Conservation (phyloP, 2,329 filamentous ascomycete genomes). For the Herpomyces periplanetae region DNA sequence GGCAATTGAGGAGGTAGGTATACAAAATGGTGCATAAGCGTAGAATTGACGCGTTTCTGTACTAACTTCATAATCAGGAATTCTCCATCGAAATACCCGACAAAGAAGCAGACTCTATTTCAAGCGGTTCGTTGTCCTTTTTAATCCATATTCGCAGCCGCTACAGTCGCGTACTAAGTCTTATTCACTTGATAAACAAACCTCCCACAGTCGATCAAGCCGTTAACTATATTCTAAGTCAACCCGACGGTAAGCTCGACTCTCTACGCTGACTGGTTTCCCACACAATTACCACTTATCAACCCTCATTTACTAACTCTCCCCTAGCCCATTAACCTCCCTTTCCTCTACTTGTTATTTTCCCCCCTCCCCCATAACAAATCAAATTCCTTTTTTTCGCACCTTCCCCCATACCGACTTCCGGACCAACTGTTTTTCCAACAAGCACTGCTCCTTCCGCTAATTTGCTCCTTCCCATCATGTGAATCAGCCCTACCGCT, state of each 20-base stretch:
- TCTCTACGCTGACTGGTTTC: not conserved
- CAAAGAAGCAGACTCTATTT: constrained; percentile 75
- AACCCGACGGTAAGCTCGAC: constrained; percentile 41
- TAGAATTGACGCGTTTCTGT: constrained; percentile 17
- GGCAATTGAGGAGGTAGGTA: constrained; percentile 76
- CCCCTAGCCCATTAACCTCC: too few species aligned
- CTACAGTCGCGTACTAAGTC: constrained; percentile 6
- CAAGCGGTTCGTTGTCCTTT: constrained; percentile 28
- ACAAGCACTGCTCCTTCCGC: too few species aligned
- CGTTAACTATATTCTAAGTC: constrained; percentile 63
- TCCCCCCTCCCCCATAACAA: too few species aligned
- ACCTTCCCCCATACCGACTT: too few species aligned
- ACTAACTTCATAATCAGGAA: constrained; percentile 13
- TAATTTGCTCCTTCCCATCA: too few species aligned
- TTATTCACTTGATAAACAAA: not conserved
- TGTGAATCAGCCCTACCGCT: too few species aligned
- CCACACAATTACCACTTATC: too few species aligned
- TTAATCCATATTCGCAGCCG: constrained; percentile 1
- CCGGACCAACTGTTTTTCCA: too few species aligned
- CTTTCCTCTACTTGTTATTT: too few species aligned
- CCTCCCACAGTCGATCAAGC: constrained; percentile 41
- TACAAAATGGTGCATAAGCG: constrained; percentile 4
- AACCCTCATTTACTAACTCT: too few species aligned
- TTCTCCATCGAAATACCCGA: constrained; percentile 90
- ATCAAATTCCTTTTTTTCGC: too few species aligned